Base-by-base conservation (phyloP, 108 stramenopile species). In the Fragilaria radians region DNA sequence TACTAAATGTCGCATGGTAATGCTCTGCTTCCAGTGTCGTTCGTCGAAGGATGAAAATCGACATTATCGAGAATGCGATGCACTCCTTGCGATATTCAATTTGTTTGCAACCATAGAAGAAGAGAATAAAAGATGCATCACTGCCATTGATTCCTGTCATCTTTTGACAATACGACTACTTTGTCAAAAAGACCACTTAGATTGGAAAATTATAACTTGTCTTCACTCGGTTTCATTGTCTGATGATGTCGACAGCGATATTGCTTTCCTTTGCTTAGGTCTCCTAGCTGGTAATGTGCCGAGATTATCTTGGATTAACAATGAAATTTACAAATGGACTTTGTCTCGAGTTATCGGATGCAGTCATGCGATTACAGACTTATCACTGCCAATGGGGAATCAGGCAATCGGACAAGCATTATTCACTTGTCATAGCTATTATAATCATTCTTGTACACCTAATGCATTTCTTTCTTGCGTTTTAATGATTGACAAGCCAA, bases 391-490 rank as follows among this genome's bases (percentile, higher is more conserved):
- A 4, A 28, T 75, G 56, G 73, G 74, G 5, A 46, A 23, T 27
- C 74, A 75, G 46, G 46, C 23, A 5, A 36, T 75, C 34, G 74
- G 74, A 11, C 57, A 59, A 5, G 68, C 68, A 2, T 29, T 75
- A n/a, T 75, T 66, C 30, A 45, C 36, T 51, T 48, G 60, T 21
- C 68, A 70, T 27, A 66, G 64, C 59, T 75, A 70, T 62, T 76
- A 70, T 65, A 76, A 76, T 46, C 74, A 76, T 52, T 27, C 65
- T 5, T 76, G 74, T 65, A 27, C 48, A 34, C 74, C 74, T 23
- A 76, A 76, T 52, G 64, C 74, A 19, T 76, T 61, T 59, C 46
- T 76, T 2, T 76, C 74, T 1, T 70, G 65, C 32, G 25, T 32
- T 1, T 17, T 56, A 4, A 5, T 18, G 21, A 24, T 4, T 4